Evolutionary conservation across 306 rosid genomes (phyloP).

Genomic region (Dryas drummondii): DNA sequence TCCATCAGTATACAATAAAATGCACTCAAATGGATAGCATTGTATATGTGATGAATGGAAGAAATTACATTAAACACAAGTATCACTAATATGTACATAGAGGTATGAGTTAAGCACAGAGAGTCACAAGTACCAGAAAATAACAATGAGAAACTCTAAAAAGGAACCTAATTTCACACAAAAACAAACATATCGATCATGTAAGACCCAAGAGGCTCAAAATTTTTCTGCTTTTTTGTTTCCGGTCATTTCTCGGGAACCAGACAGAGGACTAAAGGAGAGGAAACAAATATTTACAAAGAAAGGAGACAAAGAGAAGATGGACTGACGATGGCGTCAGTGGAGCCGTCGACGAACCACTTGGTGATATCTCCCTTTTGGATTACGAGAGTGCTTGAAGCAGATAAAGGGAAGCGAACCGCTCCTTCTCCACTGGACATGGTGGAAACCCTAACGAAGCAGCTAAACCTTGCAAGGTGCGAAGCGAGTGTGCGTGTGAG

Average conservation of each 20-base stretch:
- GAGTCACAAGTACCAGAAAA: neutral
- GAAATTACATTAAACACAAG: neutral
- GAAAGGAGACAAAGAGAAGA: constrained; percentile 28
- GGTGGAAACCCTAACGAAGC: constrained; percentile 28
- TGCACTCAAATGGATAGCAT: neutral
- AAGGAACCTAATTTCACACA: neutral
- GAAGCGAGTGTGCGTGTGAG: neutral
- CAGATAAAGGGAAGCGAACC: constrained; percentile 62
- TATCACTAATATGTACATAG: neutral
- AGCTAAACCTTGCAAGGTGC: neutral
- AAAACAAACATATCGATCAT: neutral
- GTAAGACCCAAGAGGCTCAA: neutral
- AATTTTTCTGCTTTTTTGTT: neutral
- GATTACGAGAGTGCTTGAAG: constrained; percentile 54
- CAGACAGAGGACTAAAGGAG: neutral
- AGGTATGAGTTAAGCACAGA: neutral
- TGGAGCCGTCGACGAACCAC: constrained; percentile 72
- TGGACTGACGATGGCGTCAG: constrained; percentile 73
- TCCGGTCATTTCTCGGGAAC: neutral
- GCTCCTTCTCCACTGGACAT: constrained; percentile 38
- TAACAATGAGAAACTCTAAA: neutral
- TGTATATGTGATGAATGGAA: neutral
- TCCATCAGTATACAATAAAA: neutral
- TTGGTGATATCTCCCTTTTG: constrained; percentile 84
- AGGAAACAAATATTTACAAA: neutral